These are phyloP conservation scores for Suillus fuscotomentosus DNA, from an alignment of 768 basidiomycete species.

Conservation along the genomic window DNA sequence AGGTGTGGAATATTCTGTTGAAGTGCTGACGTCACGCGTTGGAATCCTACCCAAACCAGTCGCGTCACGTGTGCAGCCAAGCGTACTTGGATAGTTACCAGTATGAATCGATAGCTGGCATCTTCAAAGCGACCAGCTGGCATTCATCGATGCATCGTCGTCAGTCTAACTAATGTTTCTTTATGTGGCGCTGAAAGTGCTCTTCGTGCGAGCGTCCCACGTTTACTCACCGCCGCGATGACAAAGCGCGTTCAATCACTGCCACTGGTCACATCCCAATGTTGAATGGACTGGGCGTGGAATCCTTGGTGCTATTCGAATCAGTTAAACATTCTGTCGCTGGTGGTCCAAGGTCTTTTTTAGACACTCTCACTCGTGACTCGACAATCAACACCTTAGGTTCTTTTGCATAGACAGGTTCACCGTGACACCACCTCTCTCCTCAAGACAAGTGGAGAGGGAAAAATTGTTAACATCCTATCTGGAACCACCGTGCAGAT, in stretches of 20 bases:
- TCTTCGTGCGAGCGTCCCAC: constrained; percentile 53
- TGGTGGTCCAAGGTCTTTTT: not conserved
- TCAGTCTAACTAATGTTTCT: constrained; percentile 21
- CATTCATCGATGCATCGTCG: constrained; percentile 28
- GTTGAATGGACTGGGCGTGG: constrained; percentile 59
- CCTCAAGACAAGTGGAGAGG: not conserved
- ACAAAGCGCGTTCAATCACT: constrained; percentile 59
- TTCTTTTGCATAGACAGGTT: not conserved
- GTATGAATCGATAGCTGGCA: too few relatives aligned
- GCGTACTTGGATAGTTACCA: too few relatives aligned
- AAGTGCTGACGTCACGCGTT: too few relatives aligned
- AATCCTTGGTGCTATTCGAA: constrained; percentile 51
- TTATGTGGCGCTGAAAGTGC: constrained; percentile 52
- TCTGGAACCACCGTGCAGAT: not conserved
- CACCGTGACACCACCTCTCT: not conserved
- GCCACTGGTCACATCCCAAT: constrained; percentile 66
- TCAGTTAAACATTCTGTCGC: not conserved
- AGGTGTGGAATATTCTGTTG: too few relatives aligned
- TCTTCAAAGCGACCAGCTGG: constrained; percentile 32
- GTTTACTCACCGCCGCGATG: constrained; percentile 42
- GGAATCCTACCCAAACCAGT: too few relatives aligned
- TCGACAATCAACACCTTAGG: not conserved
- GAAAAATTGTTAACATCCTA: not conserved
- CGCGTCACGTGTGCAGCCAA: too few relatives aligned
- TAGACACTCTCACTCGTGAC: not conserved